Conservation (phyloP, 2,329 filamentous ascomycete genomes). For the Calonectria fujianensis region DNA sequence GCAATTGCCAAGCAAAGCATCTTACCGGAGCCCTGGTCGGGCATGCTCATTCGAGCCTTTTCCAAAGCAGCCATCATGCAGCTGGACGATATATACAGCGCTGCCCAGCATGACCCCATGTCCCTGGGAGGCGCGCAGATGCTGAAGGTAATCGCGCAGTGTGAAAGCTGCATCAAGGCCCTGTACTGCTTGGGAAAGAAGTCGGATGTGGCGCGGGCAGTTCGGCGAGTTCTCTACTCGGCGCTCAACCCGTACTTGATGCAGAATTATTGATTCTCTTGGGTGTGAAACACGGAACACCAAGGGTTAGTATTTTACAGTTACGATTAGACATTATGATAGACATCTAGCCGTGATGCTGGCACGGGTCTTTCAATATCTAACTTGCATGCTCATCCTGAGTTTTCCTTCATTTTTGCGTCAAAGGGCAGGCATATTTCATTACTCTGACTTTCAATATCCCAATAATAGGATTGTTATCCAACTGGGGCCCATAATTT, state of each 20-base stretch:
- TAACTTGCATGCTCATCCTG: neutral
- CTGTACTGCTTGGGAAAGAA: conserved; percentile 74
- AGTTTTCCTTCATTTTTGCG: too few relatives aligned
- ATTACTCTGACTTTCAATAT: too few relatives aligned
- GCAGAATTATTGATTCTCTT: conserved; percentile 17
- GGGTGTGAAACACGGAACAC: neutral
- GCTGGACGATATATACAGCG: conserved; percentile 59
- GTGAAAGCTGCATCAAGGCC: conserved; percentile 71
- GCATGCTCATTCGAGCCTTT: conserved; percentile 72
- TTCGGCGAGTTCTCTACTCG: conserved; percentile 52
- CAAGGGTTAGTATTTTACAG: neutral
- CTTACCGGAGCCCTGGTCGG: conserved; percentile 77
- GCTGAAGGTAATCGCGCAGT: conserved; percentile 59
- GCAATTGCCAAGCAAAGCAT: conserved; percentile 73
- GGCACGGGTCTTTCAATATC: neutral
- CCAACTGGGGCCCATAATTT: too few relatives aligned
- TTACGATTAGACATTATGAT: neutral
- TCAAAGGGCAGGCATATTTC: too few relatives aligned
- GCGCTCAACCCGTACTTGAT: conserved; percentile 53
- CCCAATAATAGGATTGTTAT: too few relatives aligned
- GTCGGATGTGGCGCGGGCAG: conserved; percentile 66
- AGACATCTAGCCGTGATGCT: neutral
- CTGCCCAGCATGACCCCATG: conserved; percentile 52
- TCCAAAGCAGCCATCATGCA: conserved; percentile 65
- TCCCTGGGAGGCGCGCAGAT: conserved; percentile 49